Base-by-base conservation (phyloP, 2,329 filamentous ascomycete genomes). In the Venturia oleaginea region DNA sequence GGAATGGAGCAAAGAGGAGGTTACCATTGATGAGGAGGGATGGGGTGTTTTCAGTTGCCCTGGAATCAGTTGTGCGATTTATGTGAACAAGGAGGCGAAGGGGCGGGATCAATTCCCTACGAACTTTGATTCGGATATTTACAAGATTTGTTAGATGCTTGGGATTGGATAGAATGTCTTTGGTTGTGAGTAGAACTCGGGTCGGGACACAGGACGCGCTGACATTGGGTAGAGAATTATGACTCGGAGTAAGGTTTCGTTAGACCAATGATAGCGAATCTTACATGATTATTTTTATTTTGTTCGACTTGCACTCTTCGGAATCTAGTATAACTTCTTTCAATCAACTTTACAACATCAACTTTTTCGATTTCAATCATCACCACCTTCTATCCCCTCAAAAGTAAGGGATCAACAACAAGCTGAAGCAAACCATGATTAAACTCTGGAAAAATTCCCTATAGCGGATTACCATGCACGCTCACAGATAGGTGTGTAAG, bases 21-120 rank as follows among this genome's bases (percentile, higher is more conserved):
- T 89, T 0, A 72, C 75, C 19, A 86, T 90, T 68, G 85, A 84
- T 67, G 72, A 76, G 1, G 77, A 82, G 38, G 87, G 87, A 0
- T 86, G 78, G 69, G 87, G 83, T 0, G 65, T 76, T 17, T 90
- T 90, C 68, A 77, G 77, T 0, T 84, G 83, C 46, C 74, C 75
- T 13, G 78, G 77, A 6, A 77, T 79, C 43, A 85, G 83, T 69
- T 80, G 87, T 1, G 80, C 82, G 59, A 81, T 89, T 3, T 90
- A 84, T 82, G 85, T 86, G 0, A 81, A 83, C 66, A 77, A 77
- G 55, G 77, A 78, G 66, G 84, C 83, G n/a, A 61, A 67, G 15
- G 67, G 67, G 7, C 43, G 67, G 37, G 67, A 68, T 40, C 30
- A 24, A n/a, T 68, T 68, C 37, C 67, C 67, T 1, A 63, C 65